Evolutionary conservation across 768 basidiomycete genomes (phyloP).

Genomic region (Suillus sp.): DNA sequence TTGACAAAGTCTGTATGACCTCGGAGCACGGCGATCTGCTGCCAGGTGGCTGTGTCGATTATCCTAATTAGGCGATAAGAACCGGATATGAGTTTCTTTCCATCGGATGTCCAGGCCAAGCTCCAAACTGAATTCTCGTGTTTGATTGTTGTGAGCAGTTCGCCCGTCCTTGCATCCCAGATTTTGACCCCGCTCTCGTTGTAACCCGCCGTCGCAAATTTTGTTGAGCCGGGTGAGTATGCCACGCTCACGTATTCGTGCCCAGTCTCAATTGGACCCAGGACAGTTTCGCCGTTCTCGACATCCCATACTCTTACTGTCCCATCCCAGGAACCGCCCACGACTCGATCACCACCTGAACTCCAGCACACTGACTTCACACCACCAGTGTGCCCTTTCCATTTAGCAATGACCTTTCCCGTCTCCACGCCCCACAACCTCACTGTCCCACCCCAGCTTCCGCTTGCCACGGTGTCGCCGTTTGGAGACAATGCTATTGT

Average conservation of each 20-base stretch:
- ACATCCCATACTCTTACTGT: not conserved
- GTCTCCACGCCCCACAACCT: not conserved
- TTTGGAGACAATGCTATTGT: not conserved
- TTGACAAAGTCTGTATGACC: too few relatives aligned
- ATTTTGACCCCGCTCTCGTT: not conserved
- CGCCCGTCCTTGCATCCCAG: not conserved
- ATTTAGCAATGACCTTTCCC: not conserved
- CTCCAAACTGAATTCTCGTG: not conserved
- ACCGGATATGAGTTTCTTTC: too few relatives aligned
- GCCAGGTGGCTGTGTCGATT: too few relatives aligned
- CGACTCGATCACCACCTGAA: not conserved
- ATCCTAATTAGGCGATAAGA: too few relatives aligned
- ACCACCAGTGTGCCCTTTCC: not conserved
- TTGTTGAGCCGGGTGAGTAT: not conserved
- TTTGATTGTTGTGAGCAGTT: not conserved
- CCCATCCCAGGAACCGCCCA: not conserved
- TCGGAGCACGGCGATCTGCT: too few relatives aligned
- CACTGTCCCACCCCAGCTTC: not conserved
- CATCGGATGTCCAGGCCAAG: not conserved
- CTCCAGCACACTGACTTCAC: not conserved
- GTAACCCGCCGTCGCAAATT: not conserved
- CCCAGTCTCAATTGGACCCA: not conserved
- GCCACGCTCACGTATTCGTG: not conserved
- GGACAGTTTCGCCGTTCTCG: not conserved
- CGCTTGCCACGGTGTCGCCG: not conserved